Evolutionary conservation across 805 yeast species (phyloP), one percentile per base, ranked within the genome.

Genomic region (Candida morakotiae): DNA sequence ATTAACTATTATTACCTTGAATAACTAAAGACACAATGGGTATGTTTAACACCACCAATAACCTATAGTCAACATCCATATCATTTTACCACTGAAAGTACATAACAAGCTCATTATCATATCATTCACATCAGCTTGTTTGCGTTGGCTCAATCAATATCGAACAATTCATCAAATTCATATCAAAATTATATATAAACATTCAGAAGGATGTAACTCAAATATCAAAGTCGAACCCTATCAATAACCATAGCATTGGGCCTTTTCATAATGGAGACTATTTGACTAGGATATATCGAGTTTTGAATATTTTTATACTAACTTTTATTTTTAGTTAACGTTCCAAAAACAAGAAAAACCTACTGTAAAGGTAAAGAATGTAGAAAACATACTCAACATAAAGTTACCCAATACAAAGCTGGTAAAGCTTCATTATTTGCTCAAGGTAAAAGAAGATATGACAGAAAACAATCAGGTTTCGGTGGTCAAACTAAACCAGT

Each of bases 401-500:
- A 91, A 83, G 98, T 93, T 69, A 91, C 99, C 75, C 99, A 93
- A 81, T 93, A 93, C 94, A 93, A 93, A 77, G 96, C 98, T 71
- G 98, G 99, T 79, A 93, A 93, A 81, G 98, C 98, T 71, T 91
- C 98, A 54, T 83, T 89, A 64, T 88, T 81, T 69, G 96, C 98
- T 61, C 98, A 93, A 80, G 99, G 99, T 84, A 93, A 94, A 91
- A 88, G 99, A 83, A 89, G 99, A 82, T 93, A 93, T 81, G 98
- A 93, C 91, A 96, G 99, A 79, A 93, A 93, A 78, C 98, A 93
- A 81, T 71, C 85, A 64, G 98, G 98, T 88, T 93, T 81, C 79
- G 99, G 99, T 87, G 99, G 99, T 87, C 99, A 93, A 81, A 93
- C 98, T 77, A 93, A 88, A 82, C 98, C 83, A 70, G 84, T 93